Conservation (phyloP, 1,139 yeast species). For the Protomyces inouyei region DNA sequence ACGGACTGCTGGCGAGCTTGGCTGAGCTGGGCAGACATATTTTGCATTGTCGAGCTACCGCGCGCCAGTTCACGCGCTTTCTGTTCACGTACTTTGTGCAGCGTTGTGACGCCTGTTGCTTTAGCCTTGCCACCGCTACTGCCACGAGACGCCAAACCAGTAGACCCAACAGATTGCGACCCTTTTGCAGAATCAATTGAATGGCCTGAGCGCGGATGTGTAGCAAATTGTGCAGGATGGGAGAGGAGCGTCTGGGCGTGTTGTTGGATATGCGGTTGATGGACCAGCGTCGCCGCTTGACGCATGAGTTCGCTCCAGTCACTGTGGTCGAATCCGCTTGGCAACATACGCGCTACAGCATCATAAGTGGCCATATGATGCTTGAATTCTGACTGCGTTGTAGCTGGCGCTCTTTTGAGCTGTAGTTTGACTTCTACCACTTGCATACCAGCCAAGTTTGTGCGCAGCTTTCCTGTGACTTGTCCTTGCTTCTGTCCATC, state of each 20-base stretch:
- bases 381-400: slow-evolving; percentile 19
- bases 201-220: not conserved
- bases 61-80: slow-evolving; percentile 20
- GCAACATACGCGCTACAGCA: slow-evolving; percentile 12
- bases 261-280: slow-evolving; percentile 1
- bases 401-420: slow-evolving; percentile 4
- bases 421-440: slow-evolving; percentile 13
- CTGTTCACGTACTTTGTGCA: slow-evolving; percentile 21
- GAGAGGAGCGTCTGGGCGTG: not conserved
- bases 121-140: not conserved
- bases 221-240: not conserved
- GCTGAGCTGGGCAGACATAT: slow-evolving; percentile 22
- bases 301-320: slow-evolving; percentile 18
- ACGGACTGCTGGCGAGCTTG: slow-evolving; percentile 11
- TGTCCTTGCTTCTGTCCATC: slow-evolving; percentile 4
- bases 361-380: slow-evolving; percentile 16
- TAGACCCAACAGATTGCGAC: not conserved
- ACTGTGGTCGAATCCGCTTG: slow-evolving; percentile 11
- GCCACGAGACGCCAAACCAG: not conserved
- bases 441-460: not conserved
- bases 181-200: not conserved
- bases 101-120: not conserved
- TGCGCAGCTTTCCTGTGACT: slow-evolving; percentile 6
- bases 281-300: not conserved
- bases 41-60: slow-evolving; percentile 1